Evolutionary conservation across 2,329 filamentous ascomycete species (phyloP).

Genomic region (Fusarium drepaniforme): DNA sequence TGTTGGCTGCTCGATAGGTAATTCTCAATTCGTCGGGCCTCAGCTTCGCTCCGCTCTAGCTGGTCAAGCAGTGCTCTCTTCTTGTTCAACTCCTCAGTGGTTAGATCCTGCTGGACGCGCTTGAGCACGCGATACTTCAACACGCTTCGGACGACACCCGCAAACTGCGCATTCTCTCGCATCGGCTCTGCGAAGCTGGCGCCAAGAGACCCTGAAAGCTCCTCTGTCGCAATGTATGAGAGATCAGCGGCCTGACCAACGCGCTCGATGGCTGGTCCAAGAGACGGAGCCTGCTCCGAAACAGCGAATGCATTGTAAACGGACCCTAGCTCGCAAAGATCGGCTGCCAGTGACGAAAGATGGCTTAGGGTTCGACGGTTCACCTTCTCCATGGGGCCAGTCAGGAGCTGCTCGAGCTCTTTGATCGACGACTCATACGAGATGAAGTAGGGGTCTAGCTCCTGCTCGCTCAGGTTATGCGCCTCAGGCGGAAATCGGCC

Average conservation of each 20-base stretch:
- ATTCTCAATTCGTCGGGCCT: conserved; percentile 93
- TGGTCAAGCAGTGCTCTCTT: conserved; percentile 86
- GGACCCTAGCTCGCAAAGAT: conserved; percentile 94
- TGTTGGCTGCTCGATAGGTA: conserved; percentile 84
- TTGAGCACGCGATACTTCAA: conserved; percentile 92
- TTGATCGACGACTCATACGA: conserved; percentile 93
- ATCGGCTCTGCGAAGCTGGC: conserved; percentile 97
- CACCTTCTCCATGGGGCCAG: conserved; percentile 96
- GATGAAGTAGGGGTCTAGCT: conserved; percentile 95
- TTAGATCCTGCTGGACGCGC: conserved; percentile 97
- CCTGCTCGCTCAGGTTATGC: conserved; percentile 83
- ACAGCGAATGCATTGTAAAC: conserved; percentile 97
- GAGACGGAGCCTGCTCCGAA: conserved; percentile 88
- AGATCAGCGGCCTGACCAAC: conserved; percentile 95
- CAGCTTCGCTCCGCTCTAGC: conserved; percentile 92
- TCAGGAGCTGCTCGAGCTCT: conserved; percentile 88
- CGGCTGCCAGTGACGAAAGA: conserved; percentile 83
- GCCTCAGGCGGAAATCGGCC: conserved; percentile 86
- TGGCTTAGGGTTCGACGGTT: conserved; percentile 91
- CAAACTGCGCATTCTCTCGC: conserved; percentile 97
- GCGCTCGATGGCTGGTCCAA: conserved; percentile 93
- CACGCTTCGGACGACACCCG: conserved; percentile 90
- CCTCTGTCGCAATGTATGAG: conserved; percentile 95
- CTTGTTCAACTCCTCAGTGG: conserved; percentile 90
- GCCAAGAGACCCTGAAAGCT: conserved; percentile 87